phyloP scores from a whole-genome alignment of 768 basidiomycete species.

The Lactarius tabidus region DNA sequence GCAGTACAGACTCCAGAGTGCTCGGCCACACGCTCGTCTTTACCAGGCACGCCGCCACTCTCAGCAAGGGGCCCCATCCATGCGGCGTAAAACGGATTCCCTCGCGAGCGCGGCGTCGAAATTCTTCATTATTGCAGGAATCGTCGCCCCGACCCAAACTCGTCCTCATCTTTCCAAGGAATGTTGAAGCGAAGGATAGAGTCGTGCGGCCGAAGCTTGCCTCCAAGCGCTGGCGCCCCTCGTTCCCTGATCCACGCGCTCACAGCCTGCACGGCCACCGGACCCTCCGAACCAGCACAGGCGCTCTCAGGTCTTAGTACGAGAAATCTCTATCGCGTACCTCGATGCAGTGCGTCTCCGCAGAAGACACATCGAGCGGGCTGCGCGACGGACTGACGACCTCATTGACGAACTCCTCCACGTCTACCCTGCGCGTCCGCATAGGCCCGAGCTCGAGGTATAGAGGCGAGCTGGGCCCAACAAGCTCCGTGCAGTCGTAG shows the following conservation, averaged over 20 bases:
- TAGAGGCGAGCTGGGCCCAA: not conserved
- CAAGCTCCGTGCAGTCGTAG: constrained; percentile 6
- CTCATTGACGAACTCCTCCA: constrained; percentile 8
- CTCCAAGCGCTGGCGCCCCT: not conserved
- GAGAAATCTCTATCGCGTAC: constrained; percentile 14
- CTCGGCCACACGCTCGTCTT: not conserved
- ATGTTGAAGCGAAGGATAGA: not conserved
- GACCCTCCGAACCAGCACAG: not conserved
- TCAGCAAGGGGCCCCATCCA: too few species aligned
- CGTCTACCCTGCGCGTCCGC: not conserved
- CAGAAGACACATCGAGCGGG: not conserved
- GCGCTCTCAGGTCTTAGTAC: constrained; percentile 2
- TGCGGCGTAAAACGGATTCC: not conserved
- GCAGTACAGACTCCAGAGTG: too few species aligned
- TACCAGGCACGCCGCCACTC: not conserved
- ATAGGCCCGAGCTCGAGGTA: not conserved
- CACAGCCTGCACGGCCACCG: constrained; percentile 9
- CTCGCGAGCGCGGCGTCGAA: not conserved
- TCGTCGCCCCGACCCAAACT: constrained; percentile 1
- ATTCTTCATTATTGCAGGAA: constrained; percentile 2
- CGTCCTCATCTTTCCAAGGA: not conserved
- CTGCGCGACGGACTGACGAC: not conserved
- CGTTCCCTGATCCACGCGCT: constrained; percentile 13
- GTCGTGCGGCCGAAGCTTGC: not conserved
- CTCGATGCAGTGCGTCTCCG: constrained; percentile 10